Evolutionary conservation across 2,329 filamentous ascomycete genomes (phyloP), one percentile per base, ranked within the genome.

Genomic region (Xylaria sp.): DNA sequence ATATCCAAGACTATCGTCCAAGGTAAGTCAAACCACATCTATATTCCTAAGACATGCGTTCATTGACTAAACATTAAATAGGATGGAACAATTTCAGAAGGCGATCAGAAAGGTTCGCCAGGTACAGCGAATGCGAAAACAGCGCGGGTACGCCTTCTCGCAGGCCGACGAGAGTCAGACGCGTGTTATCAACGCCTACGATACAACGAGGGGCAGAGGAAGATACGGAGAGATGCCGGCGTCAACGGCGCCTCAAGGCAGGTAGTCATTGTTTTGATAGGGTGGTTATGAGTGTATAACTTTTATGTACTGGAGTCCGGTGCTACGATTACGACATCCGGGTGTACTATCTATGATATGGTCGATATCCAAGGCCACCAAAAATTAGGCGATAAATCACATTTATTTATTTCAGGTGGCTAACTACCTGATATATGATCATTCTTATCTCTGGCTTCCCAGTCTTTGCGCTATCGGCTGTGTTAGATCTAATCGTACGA

Each of bases 51-150:
- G 32, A 63, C 41, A 50, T 66, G 4, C 20, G 9, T 52, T 45
- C 50, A 45, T 60, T 45, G 25, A 32, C 74, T 78, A 63, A 79
- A 61, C 30, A 6, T 50, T 30, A 30, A 68, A 69, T 71, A 95
- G 93, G 77, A 99, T 99, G 96, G 96, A 99, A 78, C 96, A 99
- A 82, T 99, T 99, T 85, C 96, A 99, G 83, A 99, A 99, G 82
- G 96, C 96, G 25, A 98, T 99, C 77, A 92, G 96, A 76, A 99
- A 99, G 83, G 96, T 99, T 61, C 90, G 96, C 60, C 96, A 99
- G 81, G 96, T 98, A 46, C 96, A 98, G 83, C 92, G 96, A 72
- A 99, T 98, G 96, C 93, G 96, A 79, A 99, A 99, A 83, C 96
- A 99, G 83, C 92, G 96, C 77, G 96, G 96, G 39, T 99, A 99